A percentile compares a stretch with the other conserved stretches of the same genome.
These are phyloP conservation scores for Aspergillus persii DNA, from an alignment of 2,329 filamentous ascomycete genomes.

Conservation along the genomic window DNA sequence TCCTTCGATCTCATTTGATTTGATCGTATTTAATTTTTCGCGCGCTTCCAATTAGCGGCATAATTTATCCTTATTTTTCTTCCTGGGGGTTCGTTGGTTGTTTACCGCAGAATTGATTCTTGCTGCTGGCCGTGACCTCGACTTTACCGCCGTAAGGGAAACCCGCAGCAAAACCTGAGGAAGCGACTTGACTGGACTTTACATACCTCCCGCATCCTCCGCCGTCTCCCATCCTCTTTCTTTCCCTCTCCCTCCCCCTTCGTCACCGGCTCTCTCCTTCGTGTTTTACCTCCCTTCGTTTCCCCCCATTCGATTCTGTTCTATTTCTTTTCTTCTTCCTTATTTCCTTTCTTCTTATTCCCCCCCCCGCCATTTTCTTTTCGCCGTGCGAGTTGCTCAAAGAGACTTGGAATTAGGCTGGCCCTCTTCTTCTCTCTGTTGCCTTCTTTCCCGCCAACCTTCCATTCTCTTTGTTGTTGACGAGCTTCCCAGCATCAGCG, in stretches of 20 bases:
- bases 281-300: conserved; percentile 17
- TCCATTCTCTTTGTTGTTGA: conserved; percentile 22
- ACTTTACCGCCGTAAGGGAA: conserved; percentile 18
- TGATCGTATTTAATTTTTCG: conserved; percentile 10
- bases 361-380: conserved; percentile 9
- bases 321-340: conserved; percentile 16
- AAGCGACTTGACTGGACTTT: conserved; percentile 4
- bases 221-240: conserved; percentile 26
- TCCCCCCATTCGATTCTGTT: conserved; percentile 20
- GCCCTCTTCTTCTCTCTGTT: conserved; percentile 36
- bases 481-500: conserved; percentile 21
- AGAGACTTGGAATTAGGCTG: conserved; percentile 35
- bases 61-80: conserved; percentile 9
- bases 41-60: background rate
- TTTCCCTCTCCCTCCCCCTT: conserved; percentile 16
- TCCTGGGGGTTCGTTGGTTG: background rate
- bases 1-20: conserved; percentile 2
- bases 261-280: conserved; percentile 11
- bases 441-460: conserved; percentile 20
- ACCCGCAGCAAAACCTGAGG: no score
- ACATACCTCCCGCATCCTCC: conserved; percentile 22
- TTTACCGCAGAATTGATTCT: background rate
- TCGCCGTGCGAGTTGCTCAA: conserved; percentile 35
- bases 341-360: conserved; percentile 19
- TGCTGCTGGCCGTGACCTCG: background rate